Conservation (phyloP, 2,329 filamentous ascomycete genomes). For the Diplodia sapinea region DNA sequence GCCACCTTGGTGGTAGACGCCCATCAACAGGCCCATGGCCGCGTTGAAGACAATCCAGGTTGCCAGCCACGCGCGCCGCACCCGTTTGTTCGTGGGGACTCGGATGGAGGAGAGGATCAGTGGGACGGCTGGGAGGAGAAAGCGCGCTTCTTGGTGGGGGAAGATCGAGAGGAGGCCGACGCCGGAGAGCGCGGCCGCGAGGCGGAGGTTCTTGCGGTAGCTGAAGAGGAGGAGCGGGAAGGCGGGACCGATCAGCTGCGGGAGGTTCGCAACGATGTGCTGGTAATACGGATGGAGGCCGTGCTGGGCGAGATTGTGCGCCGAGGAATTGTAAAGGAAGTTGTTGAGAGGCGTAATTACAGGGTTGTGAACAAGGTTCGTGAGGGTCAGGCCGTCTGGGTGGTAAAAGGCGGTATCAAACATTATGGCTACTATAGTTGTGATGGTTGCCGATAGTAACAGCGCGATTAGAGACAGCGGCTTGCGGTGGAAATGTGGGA, state of each 20-base stretch:
- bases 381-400: slow-evolving; percentile 66
- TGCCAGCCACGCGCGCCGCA: slow-evolving; percentile 58
- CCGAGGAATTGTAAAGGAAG: slow-evolving; percentile 57
- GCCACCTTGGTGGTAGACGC: slow-evolving; percentile 81
- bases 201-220: slow-evolving; percentile 63
- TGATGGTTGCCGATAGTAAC: slow-evolving; percentile 68
- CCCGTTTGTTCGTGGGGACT: slow-evolving; percentile 60
- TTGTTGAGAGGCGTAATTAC: slow-evolving; percentile 61
- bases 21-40: slow-evolving; percentile 73
- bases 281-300: slow-evolving; percentile 61
- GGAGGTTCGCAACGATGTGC: slow-evolving; percentile 58
- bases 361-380: slow-evolving; percentile 63
- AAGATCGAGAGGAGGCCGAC: slow-evolving; percentile 73
- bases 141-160: slow-evolving; percentile 80
- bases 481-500: slow-evolving; percentile 83
- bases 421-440: slow-evolving; percentile 73
- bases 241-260: slow-evolving; percentile 59
- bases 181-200: slow-evolving; percentile 77
- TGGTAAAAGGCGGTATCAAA: slow-evolving; percentile 86
- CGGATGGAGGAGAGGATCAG: slow-evolving; percentile 76
- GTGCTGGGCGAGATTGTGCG: slow-evolving; percentile 58
- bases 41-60: slow-evolving; percentile 74
- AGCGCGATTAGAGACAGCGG: slow-evolving; percentile 67
- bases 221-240: slow-evolving; percentile 53
- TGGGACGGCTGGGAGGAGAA: slow-evolving; percentile 75